phyloP scores from a whole-genome alignment of 768 basidiomycete genomes.

The Mycena venus region DNA sequence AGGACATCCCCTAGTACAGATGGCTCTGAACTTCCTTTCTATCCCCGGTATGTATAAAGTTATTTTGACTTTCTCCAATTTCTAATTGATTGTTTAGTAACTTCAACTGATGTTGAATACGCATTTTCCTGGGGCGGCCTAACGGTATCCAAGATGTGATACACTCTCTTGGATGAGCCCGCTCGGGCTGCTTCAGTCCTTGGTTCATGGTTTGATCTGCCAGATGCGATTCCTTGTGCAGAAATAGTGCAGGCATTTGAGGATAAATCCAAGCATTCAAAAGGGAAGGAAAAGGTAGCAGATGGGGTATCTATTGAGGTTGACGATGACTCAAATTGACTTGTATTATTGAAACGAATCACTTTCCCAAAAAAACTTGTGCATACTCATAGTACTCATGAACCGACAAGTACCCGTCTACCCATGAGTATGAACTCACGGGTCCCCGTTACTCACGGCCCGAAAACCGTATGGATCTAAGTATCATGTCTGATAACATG shows the following conservation, averaged over 20 bases:
- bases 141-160: constrained; percentile 41
- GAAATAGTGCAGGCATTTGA: neutral
- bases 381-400: no score
- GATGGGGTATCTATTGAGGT: no score
- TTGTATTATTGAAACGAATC: no score
- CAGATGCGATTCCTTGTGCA: constrained; percentile 25
- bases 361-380: no score
- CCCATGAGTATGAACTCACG: no score
- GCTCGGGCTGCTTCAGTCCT: constrained; percentile 39
- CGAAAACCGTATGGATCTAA: neutral
- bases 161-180: constrained; percentile 42
- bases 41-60: neutral
- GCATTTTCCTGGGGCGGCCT: constrained; percentile 46
- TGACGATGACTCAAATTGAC: no score
- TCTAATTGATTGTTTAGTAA: constrained; percentile 31
- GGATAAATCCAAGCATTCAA: no score
- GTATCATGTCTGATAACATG: neutral
- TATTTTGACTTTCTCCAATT: neutral
- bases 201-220: constrained; percentile 38
- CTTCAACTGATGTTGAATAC: constrained; percentile 44
- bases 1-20: neutral
- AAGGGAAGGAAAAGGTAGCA: no score
- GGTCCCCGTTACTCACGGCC: no score
- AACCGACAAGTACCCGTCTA: no score
- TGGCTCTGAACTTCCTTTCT: constrained; percentile 21